These are phyloP conservation scores for Maudiozyma saulgeensis DNA, from an alignment of 805 yeast genomes.

Conservation along the genomic window DNA sequence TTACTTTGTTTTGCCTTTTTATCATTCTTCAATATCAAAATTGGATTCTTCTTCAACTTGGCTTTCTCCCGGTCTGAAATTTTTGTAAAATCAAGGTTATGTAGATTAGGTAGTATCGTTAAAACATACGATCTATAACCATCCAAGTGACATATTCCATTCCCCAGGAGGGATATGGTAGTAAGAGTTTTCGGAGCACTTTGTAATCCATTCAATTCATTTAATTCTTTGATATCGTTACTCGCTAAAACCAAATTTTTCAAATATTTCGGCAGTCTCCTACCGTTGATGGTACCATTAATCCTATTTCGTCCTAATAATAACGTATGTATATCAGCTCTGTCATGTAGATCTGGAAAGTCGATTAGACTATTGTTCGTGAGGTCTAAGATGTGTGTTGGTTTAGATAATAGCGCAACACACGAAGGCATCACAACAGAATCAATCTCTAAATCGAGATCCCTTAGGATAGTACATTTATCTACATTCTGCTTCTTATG, in stretches of 20 bases:
- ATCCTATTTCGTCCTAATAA: conserved; percentile 59
- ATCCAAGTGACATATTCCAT: conserved; percentile 41
- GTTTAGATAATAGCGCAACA: conserved; percentile 34
- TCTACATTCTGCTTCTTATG: conserved; percentile 22
- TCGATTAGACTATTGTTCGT: conserved; percentile 62
- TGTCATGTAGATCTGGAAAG: conserved; percentile 39
- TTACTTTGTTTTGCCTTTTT: conserved; percentile 2
- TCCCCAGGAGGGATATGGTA: conserved; percentile 45
- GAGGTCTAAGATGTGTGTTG: conserved; percentile 54
- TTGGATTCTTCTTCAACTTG: conserved; percentile 24
- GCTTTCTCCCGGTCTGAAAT: conserved; percentile 41
- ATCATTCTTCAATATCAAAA: conserved; percentile 25
- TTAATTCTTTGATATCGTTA: conserved; percentile 43
- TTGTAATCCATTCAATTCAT: conserved; percentile 36
- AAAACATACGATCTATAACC: conserved; percentile 54
- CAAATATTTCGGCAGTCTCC: conserved; percentile 23
- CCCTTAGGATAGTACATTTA: conserved; percentile 21
- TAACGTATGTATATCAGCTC: conserved; percentile 39
- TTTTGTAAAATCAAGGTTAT: conserved; percentile 57
- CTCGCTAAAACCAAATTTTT: conserved; percentile 45
- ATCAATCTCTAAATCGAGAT: conserved; percentile 33
- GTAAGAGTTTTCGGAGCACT: conserved; percentile 34
- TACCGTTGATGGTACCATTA: conserved; percentile 28
- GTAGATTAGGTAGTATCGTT: conserved; percentile 53
- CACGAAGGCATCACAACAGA: conserved; percentile 35